Evolutionary conservation across 2,329 filamentous ascomycete species (phyloP).

Genomic region (Sclerotinia subarctica): DNA sequence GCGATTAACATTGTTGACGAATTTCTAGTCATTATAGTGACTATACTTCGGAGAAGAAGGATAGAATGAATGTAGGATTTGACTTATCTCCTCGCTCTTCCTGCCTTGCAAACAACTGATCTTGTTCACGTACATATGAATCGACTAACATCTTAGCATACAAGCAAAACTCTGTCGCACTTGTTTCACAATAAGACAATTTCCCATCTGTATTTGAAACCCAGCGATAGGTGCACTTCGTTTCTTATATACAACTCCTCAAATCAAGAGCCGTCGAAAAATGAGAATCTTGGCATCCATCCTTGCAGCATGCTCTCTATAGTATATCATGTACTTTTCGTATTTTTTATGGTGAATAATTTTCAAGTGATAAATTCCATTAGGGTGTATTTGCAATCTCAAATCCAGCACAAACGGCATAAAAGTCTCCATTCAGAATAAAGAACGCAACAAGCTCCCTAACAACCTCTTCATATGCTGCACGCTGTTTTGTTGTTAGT

Average conservation of each 20-base stretch:
- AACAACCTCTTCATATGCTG: not conserved
- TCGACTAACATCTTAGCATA: too few relatives aligned
- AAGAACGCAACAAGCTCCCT: not conserved
- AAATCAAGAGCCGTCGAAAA: rapidly evolving
- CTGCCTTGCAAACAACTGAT: too few relatives aligned
- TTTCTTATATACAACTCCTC: not conserved
- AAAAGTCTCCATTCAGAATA: not conserved
- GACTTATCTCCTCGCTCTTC: too few relatives aligned
- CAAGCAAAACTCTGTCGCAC: too few relatives aligned
- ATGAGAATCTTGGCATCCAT: not conserved
- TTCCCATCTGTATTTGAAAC: too few relatives aligned
- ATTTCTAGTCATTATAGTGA: too few relatives aligned
- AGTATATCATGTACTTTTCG: not conserved
- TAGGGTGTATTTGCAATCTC: not conserved
- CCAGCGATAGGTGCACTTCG: too few relatives aligned
- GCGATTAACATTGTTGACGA: too few relatives aligned
- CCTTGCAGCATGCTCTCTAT: not conserved
- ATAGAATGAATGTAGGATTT: too few relatives aligned
- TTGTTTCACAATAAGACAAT: too few relatives aligned
- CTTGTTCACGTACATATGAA: too few relatives aligned
- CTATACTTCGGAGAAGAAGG: too few relatives aligned
- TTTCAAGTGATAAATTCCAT: not conserved
- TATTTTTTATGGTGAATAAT: not conserved
- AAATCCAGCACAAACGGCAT: not conserved
- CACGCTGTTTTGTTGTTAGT: not conserved